Percentiles rank a stretch among this genome's conserved stretches.
Evolutionary conservation across 75 land plant species (phyloP).

Genomic region (Sequoia sempervirens): DNA sequence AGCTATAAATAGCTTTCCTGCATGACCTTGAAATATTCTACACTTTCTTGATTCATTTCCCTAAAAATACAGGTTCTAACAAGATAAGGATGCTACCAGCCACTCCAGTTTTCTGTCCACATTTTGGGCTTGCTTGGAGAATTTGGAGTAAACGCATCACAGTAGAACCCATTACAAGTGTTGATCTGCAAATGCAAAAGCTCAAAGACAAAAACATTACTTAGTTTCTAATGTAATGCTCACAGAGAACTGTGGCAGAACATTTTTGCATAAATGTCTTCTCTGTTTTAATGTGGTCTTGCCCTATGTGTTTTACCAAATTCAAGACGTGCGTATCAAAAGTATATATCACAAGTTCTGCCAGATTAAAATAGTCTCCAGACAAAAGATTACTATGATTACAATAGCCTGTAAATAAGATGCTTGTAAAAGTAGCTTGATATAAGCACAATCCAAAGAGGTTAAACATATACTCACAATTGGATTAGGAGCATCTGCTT

Average conservation of each 20-base stretch:
- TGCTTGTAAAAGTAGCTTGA: background rate
- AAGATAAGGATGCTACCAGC: slow-evolving; percentile 40
- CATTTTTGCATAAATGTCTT: background rate
- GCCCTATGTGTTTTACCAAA: background rate
- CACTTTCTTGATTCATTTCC: background rate
- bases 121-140: slow-evolving; percentile 50
- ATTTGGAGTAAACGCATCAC: slow-evolving; percentile 64
- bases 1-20: background rate
- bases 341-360: background rate
- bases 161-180: slow-evolving; percentile 78
- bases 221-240: background rate
- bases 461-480: slow-evolving; percentile 13
- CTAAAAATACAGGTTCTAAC: background rate
- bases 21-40: background rate
- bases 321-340: background rate
- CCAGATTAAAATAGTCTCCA: background rate
- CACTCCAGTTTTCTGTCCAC: slow-evolving; percentile 88
- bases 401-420: background rate
- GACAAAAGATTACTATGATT: background rate
- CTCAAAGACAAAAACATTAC: background rate
- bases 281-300: background rate
- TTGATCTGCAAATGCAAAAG: slow-evolving; percentile 44
- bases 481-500: slow-evolving; percentile 36
- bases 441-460: slow-evolving; percentile 4
- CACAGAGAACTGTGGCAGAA: background rate